Base-by-base conservation (phyloP, 192 early-diverging fungal species). In the Spizellomyces sp. region DNA sequence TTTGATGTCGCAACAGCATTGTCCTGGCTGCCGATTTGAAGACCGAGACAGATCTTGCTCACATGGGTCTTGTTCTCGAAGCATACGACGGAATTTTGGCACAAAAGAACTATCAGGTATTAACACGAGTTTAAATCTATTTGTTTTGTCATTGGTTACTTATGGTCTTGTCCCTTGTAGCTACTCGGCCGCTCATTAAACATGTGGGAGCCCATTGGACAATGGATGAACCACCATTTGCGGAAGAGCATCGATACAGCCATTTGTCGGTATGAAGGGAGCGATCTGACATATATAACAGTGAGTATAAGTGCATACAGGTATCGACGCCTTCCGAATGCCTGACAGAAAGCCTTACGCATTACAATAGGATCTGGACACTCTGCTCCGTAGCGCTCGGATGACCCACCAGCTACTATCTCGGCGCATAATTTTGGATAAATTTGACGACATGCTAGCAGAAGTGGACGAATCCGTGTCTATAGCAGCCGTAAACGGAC, bases 151-250 rank as follows among this genome's bases (percentile, higher is more conserved):
- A 4, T 73, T 43, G 27, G 9, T 42, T 7, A 62, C 45, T 52
- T 15, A n/a, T 41, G 22, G 17, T 27, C 8, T 10, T 57, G 27
- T 0, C 27, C 27, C 5, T 74, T n/a, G 17, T 52, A 83, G 82
- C 63, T 84, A 22, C 75, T 86, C 9, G 85, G 84, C 6, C 67
- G 84, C 27, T 75, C 66, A 19, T 54, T 86, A 12, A 71, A 86
- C 58, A 43, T 86, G 12, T 43, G 69, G 4, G 66, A 75, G 36
- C 59, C 84, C 5, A 47, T 86, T 42, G 43, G 59, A 9, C 70
- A 86, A 58, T 72, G 75, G 45, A 77, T 86, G 64, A 75, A 70
- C 44, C 71, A 81, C 10, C 71, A 83, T 55, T 22, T 86, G 6
- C 65, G 76, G 6, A 77, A 66, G 41, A 79, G 76, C 62, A 71